A percentile compares a stretch with the other conserved stretches of the same genome.
Evolutionary conservation across 139 green algal genomes (phyloP).

Genomic region (Micractinium sp.): DNA sequence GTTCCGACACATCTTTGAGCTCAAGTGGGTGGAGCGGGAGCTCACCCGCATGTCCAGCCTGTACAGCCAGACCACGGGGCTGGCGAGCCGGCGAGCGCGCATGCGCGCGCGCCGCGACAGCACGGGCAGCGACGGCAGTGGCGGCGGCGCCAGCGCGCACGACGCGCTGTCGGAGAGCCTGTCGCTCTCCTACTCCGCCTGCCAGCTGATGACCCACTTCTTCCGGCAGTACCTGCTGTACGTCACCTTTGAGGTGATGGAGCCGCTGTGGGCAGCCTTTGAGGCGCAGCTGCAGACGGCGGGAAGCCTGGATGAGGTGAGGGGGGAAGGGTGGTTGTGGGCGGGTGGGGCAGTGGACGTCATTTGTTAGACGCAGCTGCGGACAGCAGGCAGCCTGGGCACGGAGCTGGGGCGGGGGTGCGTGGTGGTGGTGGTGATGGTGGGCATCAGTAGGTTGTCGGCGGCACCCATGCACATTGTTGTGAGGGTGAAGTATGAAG

Average conservation of each 20-base stretch:
- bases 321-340: not conserved
- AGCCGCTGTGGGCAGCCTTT: conserved; percentile 77
- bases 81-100: conserved; percentile 36
- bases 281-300: conserved; percentile 50
- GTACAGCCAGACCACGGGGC: conserved; percentile 59
- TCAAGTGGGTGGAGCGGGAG: conserved; percentile 87
- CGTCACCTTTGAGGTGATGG: conserved; percentile 85
- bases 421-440: no score
- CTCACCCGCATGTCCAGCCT: conserved; percentile 70
- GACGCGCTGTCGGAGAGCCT: conserved; percentile 38
- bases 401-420: no score
- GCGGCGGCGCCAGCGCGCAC: not conserved
- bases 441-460: no score
- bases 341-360: not conserved
- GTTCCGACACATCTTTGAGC: conserved; percentile 85
- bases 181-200: conserved; percentile 64
- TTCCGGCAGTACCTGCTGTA: conserved; percentile 86
- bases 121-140: not conserved
- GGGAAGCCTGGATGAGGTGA: conserved; percentile 73
- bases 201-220: conserved; percentile 76
- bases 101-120: conserved; percentile 11
- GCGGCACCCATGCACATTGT: no score
- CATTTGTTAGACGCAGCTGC: not conserved
- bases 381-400: no score
- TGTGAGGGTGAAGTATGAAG: no score